Percentiles rank a stretch among this genome's conserved stretches.
Conservation (phyloP, 2,329 filamentous ascomycete genomes). For the Aspergillus pseudotamarii region DNA sequence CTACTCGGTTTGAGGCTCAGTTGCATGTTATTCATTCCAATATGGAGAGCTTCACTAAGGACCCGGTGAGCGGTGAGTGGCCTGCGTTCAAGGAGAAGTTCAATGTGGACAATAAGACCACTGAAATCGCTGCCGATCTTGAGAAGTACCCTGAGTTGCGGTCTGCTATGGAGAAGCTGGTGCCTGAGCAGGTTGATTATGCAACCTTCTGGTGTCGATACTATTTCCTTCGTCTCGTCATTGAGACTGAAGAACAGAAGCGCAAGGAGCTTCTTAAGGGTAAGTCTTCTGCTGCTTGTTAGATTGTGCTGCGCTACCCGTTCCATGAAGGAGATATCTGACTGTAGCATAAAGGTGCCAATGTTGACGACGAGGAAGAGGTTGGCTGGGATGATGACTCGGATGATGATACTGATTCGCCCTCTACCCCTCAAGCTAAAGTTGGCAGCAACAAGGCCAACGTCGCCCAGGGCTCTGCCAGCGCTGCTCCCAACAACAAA, state of each 20-base stretch:
- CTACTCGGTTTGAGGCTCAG: constrained; percentile 91
- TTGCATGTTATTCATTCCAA: constrained; percentile 92
- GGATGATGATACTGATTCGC: constrained; percentile 54
- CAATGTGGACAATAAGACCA: constrained; percentile 80
- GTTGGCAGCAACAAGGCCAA: constrained; percentile 36
- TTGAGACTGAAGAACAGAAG: constrained; percentile 89
- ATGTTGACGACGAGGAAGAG: constrained; percentile 70
- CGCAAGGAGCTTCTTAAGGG: constrained; percentile 89
- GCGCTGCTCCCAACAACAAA: constrained; percentile 40
- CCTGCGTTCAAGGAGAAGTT: constrained; percentile 73
- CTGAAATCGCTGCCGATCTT: constrained; percentile 77
- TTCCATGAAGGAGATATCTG: constrained; percentile 3
- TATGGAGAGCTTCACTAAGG: constrained; percentile 77
- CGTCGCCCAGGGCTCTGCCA: constrained; percentile 30
- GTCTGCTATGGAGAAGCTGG: constrained; percentile 88
- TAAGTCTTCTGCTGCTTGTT: constrained; percentile 48
- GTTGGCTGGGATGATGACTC: constrained; percentile 73
- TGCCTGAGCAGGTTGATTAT: constrained; percentile 92
- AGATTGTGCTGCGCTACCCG: background rate
- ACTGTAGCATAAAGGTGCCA: constrained; percentile 36
- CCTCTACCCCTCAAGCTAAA: constrained; percentile 46
- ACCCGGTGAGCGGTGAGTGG: constrained; percentile 77
- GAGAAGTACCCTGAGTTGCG: constrained; percentile 85
- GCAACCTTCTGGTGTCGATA: constrained; percentile 90
- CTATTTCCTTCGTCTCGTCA: constrained; percentile 89